Base-by-base conservation (phyloP, 2,329 filamentous ascomycete genomes). In the Venturia nashicola region DNA sequence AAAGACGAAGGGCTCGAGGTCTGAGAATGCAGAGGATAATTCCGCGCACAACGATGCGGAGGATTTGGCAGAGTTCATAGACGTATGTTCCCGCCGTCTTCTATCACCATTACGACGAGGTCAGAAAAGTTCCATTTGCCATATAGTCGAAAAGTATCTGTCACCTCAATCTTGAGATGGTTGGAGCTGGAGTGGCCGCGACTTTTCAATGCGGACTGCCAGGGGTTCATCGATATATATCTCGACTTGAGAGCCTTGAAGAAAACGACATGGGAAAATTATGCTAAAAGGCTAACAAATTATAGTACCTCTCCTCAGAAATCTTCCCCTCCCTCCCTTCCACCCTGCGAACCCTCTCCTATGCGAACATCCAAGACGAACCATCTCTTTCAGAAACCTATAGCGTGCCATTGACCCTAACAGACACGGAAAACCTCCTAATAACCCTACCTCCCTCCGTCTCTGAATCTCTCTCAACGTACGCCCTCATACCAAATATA, bases 61-160 rank as follows among this genome's bases (percentile, higher is more conserved):
- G 68, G 89, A 92, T 63, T 76, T 94, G 27, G 83, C 84, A 34
- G 91, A 95, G 0, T 95, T 95, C 74, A 85, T 89, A 63, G 86
- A 92, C 69, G 82, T 84, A 76, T 46, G 70, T 34, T 8, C 27
- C 9, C 32, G 16, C 32, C 14, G 1, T 27, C n/a, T 48, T 20
- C 46, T 14, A 27, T 16, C 11, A 20, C 20, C 14, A 27, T 20
- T 20, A 51, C 12, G 12, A 5, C 23, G 46, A 20, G 23, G 11
- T 51, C 14, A 5, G 44, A 23, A 4, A 32, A 57, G n/a, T 9
- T 9, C 7, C 9, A 6, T 36, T 5, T 57, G 4, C 32, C 20
- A 14, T 51, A 27, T 14, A 14, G 46, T 11, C 16, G 46, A 51
- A 9, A 27, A 23, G 18, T 27, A 12, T 12, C 20, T 27, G 20